These are phyloP conservation scores for Botryotinia narcissicola DNA, from an alignment of 2,329 filamentous ascomycete genomes.

Conservation along the genomic window DNA sequence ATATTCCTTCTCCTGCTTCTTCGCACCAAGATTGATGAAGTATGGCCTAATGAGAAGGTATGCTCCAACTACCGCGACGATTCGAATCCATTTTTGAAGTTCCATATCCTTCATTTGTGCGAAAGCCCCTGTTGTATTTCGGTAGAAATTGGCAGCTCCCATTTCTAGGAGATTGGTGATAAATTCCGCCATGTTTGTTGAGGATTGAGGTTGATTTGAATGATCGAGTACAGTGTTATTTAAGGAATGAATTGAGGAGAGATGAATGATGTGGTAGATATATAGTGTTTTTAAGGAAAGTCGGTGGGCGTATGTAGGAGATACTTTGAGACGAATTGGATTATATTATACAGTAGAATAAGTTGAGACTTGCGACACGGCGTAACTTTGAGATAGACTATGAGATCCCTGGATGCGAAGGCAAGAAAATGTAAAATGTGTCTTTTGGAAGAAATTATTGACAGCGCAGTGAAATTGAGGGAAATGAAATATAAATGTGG, in stretches of 20 bases:
- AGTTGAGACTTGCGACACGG: neutral
- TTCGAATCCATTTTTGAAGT: slow-evolving; percentile 59
- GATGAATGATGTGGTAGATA: neutral
- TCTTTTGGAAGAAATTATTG: neutral
- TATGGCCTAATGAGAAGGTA: slow-evolving; percentile 75
- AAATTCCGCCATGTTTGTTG: slow-evolving; percentile 4
- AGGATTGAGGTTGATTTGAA: neutral
- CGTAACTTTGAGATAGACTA: neutral
- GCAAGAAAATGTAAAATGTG: neutral
- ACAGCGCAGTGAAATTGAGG: neutral
- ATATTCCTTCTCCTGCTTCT: slow-evolving; percentile 61
- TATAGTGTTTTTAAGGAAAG: neutral
- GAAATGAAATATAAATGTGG: slow-evolving; percentile 7
- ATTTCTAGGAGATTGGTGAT: slow-evolving; percentile 20
- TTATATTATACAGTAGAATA: neutral
- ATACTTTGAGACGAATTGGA: neutral
- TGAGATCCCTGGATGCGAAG: too few relatives aligned
- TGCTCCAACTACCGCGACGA: slow-evolving; percentile 68
- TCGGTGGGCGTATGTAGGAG: neutral
- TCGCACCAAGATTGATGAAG: slow-evolving; percentile 64
- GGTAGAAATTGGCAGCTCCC: slow-evolving; percentile 29
- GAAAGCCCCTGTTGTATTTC: slow-evolving; percentile 42
- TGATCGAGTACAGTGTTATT: neutral
- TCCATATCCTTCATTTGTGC: slow-evolving; percentile 42
- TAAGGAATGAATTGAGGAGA: neutral